Base-by-base conservation (phyloP, 208 protist genomes). In the Wallacemonas sp. region DNA sequence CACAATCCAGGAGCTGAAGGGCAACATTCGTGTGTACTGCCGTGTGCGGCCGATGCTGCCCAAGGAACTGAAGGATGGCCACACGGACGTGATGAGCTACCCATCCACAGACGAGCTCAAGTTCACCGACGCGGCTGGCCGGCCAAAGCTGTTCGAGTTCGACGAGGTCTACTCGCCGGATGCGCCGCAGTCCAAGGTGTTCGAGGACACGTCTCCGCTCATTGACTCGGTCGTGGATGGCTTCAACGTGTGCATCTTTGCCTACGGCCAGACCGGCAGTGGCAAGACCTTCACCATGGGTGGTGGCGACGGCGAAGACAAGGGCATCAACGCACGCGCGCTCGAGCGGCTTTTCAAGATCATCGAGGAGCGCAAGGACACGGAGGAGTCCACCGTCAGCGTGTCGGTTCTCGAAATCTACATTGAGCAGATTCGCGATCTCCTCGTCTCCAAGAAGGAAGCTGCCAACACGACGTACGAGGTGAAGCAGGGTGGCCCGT, bases 241-340 rank as follows among this genome's bases (percentile, higher is more conserved):
- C 52, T 98, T 93, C 79, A 98, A 98, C 75, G 94, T 97, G 36
- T 97, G 89, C 75, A 95, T 98, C 48, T 98, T 98, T 79, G 94
- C 94, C 21, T 98, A 98, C 76, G 94, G 94, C 43, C 92, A 97
- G 68, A 98, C 94, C 9, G 94, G 94, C 36, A 93, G 81, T 68
- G 94, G 94, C 23, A 98, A 98, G 64, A 95, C 89, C 23, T 93
- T 76, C 64, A 96, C 93, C 30, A 97, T 97, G 92, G 78, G 80
- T 47, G 92, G 92, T n/a, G 75, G 71, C 9, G 76, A 86, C 17
- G 81, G 74, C 21, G 86, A 94, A 32, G 46, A 66, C 36, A 92
- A 89, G 68, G 92, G 92, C 39, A 95, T 97, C 77, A 97, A 97
- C 76, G 78, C 80, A 5, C 87, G 92, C 44, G 92, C 92, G 12